Conservation (phyloP, 441 rosid species). For the Erodium texanum region DNA sequence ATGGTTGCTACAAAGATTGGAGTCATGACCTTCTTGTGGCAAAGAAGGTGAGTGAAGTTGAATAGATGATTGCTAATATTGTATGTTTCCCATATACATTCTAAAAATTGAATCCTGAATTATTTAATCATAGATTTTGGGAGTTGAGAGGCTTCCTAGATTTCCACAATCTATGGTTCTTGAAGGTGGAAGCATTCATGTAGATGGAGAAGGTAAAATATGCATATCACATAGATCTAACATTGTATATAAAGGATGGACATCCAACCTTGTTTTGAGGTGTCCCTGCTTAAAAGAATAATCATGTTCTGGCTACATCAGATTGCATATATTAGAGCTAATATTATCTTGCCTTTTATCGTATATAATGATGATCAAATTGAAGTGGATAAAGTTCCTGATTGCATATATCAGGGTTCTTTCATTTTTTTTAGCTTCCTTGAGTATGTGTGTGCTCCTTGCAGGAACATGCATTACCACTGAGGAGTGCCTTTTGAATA, state of each 20-base stretch:
- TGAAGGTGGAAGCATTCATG: constrained; percentile 99
- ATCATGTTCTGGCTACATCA: not conserved
- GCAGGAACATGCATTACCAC: constrained; percentile 88
- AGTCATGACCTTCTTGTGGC: constrained; percentile 71
- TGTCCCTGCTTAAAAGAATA: not conserved
- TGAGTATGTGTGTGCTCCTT: constrained; percentile 11
- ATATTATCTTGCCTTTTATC: not conserved
- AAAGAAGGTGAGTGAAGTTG: constrained; percentile 44
- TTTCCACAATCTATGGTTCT: constrained; percentile 64
- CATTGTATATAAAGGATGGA: not conserved
- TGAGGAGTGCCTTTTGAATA: constrained; percentile 80
- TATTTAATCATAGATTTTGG: constrained; percentile 48
- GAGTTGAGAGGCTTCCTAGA: constrained; percentile 56
- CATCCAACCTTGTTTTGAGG: not conserved
- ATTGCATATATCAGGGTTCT: no score
- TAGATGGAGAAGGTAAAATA: constrained; percentile 77
- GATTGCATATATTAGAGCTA: not conserved
- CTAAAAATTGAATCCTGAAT: constrained; percentile 12
- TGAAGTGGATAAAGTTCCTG: not conserved
- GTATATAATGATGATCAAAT: not conserved
- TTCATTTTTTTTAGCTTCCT: no score
- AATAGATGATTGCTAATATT: constrained; percentile 1
- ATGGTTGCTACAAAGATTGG: constrained; percentile 86
- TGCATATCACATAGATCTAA: not conserved
- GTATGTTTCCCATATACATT: not conserved